A percentile compares a stretch with the other conserved stretches of the same genome.
Evolutionary conservation across 2,329 filamentous ascomycete species (phyloP).

Genomic region (Aspergillus pseudoterreus): DNA sequence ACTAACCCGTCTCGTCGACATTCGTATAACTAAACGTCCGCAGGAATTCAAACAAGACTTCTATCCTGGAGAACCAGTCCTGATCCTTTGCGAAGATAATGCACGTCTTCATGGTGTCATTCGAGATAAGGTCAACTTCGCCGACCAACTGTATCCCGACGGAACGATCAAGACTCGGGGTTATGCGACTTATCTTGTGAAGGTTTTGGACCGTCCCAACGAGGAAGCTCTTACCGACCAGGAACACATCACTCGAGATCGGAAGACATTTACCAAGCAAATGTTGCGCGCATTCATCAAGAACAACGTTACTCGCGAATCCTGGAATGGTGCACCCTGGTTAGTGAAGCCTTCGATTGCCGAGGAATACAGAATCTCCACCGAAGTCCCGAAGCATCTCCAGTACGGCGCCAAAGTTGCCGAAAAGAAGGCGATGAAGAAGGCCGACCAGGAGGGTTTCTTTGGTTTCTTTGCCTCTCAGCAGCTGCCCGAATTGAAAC

Average conservation of each 20-base stretch:
- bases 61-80: conserved; percentile 82
- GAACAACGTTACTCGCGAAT: conserved; percentile 84
- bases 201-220: conserved; percentile 62
- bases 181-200: conserved; percentile 77
- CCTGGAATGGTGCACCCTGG: conserved; percentile 97
- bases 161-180: conserved; percentile 65
- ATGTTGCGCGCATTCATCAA: conserved; percentile 93
- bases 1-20: conserved; percentile 8
- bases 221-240: conserved; percentile 78
- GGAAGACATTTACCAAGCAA: conserved; percentile 90
- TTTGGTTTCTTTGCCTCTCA: conserved; percentile 50
- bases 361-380: conserved; percentile 77
- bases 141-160: conserved; percentile 57
- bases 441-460: conserved; percentile 48
- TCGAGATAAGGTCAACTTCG: conserved; percentile 78
- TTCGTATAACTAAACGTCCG: conserved; percentile 7
- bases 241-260: conserved; percentile 77
- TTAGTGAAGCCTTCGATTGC: conserved; percentile 85
- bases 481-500: conserved; percentile 69
- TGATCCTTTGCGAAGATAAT: conserved; percentile 65
- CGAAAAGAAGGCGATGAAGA: conserved; percentile 71
- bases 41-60: conserved; percentile 81
- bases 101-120: conserved; percentile 71
- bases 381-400: conserved; percentile 77
- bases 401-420: conserved; percentile 75